Evolutionary conservation across 495 filamentous ascomycete species (phyloP).

Genomic region (Filosporella fistucella): DNA sequence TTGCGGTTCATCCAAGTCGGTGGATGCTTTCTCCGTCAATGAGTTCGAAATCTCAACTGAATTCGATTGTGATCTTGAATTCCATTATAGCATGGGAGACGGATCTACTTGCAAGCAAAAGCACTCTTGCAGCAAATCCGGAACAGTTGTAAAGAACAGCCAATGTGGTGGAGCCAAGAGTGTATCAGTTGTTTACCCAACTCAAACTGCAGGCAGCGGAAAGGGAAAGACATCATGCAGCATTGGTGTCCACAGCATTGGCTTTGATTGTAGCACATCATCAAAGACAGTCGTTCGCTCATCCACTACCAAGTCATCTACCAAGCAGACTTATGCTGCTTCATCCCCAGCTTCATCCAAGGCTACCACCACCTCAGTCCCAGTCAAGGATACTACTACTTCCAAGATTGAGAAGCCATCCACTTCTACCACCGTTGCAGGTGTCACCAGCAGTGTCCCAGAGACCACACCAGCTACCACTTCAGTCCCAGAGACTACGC

Average conservation of each 20-base stretch:
- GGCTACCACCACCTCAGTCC: conserved; percentile 21
- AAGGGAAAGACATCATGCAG: conserved; percentile 50
- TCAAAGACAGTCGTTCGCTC: conserved; percentile 35
- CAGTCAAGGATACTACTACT: background rate
- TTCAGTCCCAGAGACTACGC: conserved; percentile 3
- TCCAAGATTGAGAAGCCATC: conserved; percentile 3
- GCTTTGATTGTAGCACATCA: conserved; percentile 65
- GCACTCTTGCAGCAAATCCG: conserved; percentile 55
- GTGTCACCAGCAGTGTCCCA: conserved; percentile 9
- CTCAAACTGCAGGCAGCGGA: conserved; percentile 38
- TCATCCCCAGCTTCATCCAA: conserved; percentile 20
- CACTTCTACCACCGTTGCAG: conserved; percentile 2
- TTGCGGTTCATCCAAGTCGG: conserved; percentile 31
- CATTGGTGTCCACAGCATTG: conserved; percentile 71
- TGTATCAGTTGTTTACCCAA: conserved; percentile 70
- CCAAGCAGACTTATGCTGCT: conserved; percentile 2
- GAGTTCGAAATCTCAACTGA: conserved; percentile 67
- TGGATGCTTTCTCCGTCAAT: conserved; percentile 68
- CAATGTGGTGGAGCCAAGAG: conserved; percentile 88
- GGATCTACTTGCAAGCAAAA: conserved; percentile 73
- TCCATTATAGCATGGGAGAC: conserved; percentile 80
- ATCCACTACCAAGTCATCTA: conserved; percentile 6
- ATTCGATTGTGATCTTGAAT: conserved; percentile 70
- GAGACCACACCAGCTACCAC: conserved; percentile 8
- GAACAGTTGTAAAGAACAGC: conserved; percentile 67